These are phyloP conservation scores for Evernia prunastri DNA, from an alignment of 495 filamentous ascomycete species.

Conservation along the genomic window DNA sequence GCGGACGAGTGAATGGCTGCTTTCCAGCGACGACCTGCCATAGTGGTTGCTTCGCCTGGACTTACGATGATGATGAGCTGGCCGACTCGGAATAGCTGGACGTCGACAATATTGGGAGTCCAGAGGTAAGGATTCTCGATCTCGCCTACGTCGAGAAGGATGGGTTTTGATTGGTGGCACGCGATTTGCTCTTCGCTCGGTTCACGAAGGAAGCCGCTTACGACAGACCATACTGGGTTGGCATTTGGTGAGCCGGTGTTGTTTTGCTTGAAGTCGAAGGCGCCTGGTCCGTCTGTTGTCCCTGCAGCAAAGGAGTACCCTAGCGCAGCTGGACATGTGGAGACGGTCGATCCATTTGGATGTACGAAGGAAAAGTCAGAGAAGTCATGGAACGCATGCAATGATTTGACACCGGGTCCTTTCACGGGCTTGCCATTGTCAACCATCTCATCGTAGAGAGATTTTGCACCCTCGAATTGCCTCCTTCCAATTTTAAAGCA, in stretches of 20 bases:
- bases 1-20: constrained; percentile 61
- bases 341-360: constrained; percentile 63
- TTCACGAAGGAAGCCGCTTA: constrained; percentile 62
- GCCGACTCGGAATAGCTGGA: constrained; percentile 82
- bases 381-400: constrained; percentile 72
- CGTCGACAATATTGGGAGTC: constrained; percentile 89
- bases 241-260: constrained; percentile 61
- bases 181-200: constrained; percentile 64
- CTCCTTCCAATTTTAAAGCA: constrained; percentile 67
- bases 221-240: constrained; percentile 77
- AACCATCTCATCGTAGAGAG: constrained; percentile 51
- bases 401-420: constrained; percentile 60
- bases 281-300: constrained; percentile 87
- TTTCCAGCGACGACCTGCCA: constrained; percentile 91
- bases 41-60: constrained; percentile 89
- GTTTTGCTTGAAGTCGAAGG: constrained; percentile 92
- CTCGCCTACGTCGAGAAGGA: constrained; percentile 85
- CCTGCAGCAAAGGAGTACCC: constrained; percentile 93
- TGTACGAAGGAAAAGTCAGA: constrained; percentile 66
- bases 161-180: constrained; percentile 81
- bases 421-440: constrained; percentile 39
- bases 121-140: constrained; percentile 74
- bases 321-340: constrained; percentile 84
- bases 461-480: constrained; percentile 58
- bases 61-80: constrained; percentile 82